Conservation (phyloP, 2,329 filamentous ascomycete genomes). For the Biscogniauxia marginata region DNA sequence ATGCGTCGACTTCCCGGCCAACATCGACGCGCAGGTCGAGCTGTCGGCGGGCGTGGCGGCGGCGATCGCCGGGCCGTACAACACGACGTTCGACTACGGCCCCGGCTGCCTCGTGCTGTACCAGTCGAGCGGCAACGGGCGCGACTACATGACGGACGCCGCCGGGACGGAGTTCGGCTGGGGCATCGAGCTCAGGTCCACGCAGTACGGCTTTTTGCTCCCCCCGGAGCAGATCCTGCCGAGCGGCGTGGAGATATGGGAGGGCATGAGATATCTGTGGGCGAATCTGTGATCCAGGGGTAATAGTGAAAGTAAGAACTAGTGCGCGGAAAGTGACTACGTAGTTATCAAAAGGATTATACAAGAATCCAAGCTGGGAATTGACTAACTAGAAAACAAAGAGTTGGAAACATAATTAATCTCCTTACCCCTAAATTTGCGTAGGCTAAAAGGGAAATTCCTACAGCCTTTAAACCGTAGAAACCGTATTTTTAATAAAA, state of each 20-base stretch:
- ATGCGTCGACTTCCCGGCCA: slow-evolving; percentile 42
- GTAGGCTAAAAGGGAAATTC: no score
- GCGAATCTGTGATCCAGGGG: slow-evolving; percentile 11
- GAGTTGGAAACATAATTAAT: no score
- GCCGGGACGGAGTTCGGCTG: slow-evolving; percentile 36
- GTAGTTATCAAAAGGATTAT: not conserved
- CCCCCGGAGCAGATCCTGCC: slow-evolving; percentile 38
- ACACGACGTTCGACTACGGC: slow-evolving; percentile 26
- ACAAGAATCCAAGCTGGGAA: no score
- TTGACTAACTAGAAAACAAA: no score
- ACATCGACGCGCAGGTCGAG: slow-evolving; percentile 41
- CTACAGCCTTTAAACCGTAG: not conserved
- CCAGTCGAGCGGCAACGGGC: slow-evolving; percentile 28
- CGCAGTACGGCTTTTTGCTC: slow-evolving; percentile 37
- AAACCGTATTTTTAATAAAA: no score
- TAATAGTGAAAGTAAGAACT: not conserved
- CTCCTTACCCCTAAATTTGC: no score
- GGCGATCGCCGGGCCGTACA: slow-evolving; percentile 34
- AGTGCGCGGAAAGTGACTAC: not conserved
- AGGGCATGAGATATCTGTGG: slow-evolving; percentile 29
- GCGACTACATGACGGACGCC: slow-evolving; percentile 29
- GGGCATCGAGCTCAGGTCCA: slow-evolving; percentile 39
- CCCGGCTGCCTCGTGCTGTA: slow-evolving; percentile 27
- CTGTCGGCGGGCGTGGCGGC: slow-evolving; percentile 36
- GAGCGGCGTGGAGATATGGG: slow-evolving; percentile 35